Base-by-base conservation (phyloP, 2,329 filamentous ascomycete species). In the Diaporthe amygdali region DNA sequence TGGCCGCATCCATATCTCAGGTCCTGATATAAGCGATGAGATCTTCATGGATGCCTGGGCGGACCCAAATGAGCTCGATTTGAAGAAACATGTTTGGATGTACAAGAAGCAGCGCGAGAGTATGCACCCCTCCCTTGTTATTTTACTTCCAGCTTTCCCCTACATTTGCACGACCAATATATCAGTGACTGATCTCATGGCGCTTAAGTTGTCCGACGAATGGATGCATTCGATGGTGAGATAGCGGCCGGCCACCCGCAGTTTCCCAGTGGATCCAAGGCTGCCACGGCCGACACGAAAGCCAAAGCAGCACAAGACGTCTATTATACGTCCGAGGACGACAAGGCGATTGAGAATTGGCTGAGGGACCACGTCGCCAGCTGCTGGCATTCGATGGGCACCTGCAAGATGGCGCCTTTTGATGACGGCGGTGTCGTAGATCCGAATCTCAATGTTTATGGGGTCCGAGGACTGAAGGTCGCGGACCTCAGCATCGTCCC, bases 61-160 rank as follows among this genome's bases (percentile, higher is more conserved):
- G 6, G 86, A 91, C 66, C 75, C 80, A 15, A 71, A 84, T 30
- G 82, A 83, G 2, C 78, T 89, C n/a, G 90, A 92, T 76, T 39
- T 91, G 34, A 87, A 87, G 77, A 88, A 85, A 75, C 85, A 88
- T 15, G 74, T 90, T 14, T 92, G 90, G 89, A 85, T 82, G 0
- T 93, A 93, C 82, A 93, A 93, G 79, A 88, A 87, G 75, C 83
- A 85, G n/a, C 88, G 91, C 3, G 89, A 92, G 77, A 85, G n/a
- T n/a, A n/a, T n/a, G n/a, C n/a, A n/a, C n/a, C n/a, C n/a, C n/a
- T n/a, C n/a, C n/a, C n/a, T n/a, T n/a, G n/a, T n/a, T n/a, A n/a
- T n/a, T n/a, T n/a, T n/a, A n/a, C n/a, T n/a, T n/a, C n/a, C n/a
- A n/a, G n/a, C n/a, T n/a, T n/a, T n/a, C n/a, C n/a, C n/a, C n/a